Evolutionary conservation across 192 early-diverging fungal species (phyloP), one percentile per base, ranked within the genome.

Genomic region (Thamnidium elegans): DNA sequence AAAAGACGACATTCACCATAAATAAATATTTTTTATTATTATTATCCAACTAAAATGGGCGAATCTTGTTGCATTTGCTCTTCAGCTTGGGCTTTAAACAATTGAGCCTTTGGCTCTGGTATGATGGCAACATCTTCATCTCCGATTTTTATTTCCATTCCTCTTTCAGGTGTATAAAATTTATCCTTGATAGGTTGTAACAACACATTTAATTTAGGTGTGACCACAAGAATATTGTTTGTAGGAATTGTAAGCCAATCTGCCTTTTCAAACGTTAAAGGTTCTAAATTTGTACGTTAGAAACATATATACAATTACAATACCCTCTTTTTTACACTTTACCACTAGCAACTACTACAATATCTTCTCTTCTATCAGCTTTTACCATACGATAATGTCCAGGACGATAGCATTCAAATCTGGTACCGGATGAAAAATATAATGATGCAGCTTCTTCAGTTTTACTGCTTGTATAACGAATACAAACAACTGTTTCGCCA

Each of bases 181-280:
- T 87, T 74, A 62, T 92, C 90, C 36, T 80, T 76, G 63, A 92
- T 89, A 20, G 90, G 90, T 52, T 83, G 86, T 68, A 90, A 66
- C 51, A 87, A 81, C 4, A 92, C 88, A 44, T 89, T 92, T 58
- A 89, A 67, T 63, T 86, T 86, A 11, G 89, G 85, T 21, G 90
- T 92, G 47, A 92, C 83, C 11, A 92, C 84, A 39, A 92, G 72
- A 61, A 89, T 31, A 7, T 83, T 89, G 59, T 92, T 92, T 14
- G 86, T 86, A 2, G 90, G 90, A 48, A 92, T 87, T 31, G 81
- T 87, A 63, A 89, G 66, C 90, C 90, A 92, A 77, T 92, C 90
- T 7, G 87, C 84, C 61, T 86, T 85, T 64, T 89, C 89, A 58
- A 88, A 92, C 20, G 90, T 92, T 43, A 92, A 65, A n/a, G 90